Evolutionary conservation across 2,329 filamentous ascomycete species (phyloP), one percentile per base, ranked within the genome.

Genomic region (Epichloe sylvatica): DNA sequence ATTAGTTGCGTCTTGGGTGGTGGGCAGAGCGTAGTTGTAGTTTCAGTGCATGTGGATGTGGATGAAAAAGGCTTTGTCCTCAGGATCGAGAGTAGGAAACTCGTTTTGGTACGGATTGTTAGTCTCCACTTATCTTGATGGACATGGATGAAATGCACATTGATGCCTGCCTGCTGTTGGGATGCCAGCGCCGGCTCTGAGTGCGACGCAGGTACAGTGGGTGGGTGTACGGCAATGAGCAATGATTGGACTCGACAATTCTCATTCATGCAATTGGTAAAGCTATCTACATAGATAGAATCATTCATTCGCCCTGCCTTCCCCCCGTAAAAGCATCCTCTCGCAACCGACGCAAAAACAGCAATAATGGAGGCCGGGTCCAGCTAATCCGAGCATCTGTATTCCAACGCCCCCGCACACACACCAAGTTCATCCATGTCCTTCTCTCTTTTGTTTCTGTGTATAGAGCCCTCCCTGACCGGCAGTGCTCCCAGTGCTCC

Each of bases 101-200:
- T 30, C 8, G 25, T 3, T 41, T 41, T 41, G 23, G 17, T 17
- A 5, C 19, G 19, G 19, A 19, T 19, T 19, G 19, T 41, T 13
- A 19, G 39, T 41, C 17, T 47, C 25, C 25, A 30, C 25, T 30
- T 30, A 30, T 30, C 25, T 30, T 11, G 8, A 30, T 11, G 8
- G 25, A 11, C 25, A 11, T 30, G 25, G 25, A 30, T 47, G 39
- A 38, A 54, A 45, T 47, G 51, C 45, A 19, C 17, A 19, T 19
- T 30, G 48, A 30, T 58, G 59, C 56, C 57, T 59, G 52, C 56
- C 57, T 59, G 52, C 37, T 42, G 38, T 36, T 30, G 25, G 46
- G 40, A 30, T 30, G 25, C 25, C 8, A 4, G 25, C 8, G 25
- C 8, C 8, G 8, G 8, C 25, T 30, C 25, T 30, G 25, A 9